A percentile compares a stretch with the other conserved stretches of the same genome.
Conservation (phyloP, 257 asterid genomes). For the Thymus quinquecostatus region DNA sequence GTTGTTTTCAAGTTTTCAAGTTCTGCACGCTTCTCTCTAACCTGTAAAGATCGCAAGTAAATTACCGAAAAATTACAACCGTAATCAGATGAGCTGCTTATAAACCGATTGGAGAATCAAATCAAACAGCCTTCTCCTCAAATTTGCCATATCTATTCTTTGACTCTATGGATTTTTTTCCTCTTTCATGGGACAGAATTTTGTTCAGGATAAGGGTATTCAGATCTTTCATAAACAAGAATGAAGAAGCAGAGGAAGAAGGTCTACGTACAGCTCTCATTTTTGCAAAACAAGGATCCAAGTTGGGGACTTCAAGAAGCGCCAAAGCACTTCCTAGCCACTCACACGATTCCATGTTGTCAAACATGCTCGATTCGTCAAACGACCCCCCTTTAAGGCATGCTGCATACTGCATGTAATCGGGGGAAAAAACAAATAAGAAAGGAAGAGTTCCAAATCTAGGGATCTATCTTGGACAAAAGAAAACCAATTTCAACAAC, state of each 20-base stretch:
- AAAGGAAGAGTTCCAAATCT: background rate
- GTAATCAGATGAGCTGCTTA: background rate
- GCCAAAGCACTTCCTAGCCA: conserved; percentile 80
- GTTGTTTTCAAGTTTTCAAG: conserved; percentile 71
- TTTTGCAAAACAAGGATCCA: conserved; percentile 70
- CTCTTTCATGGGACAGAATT: conserved; percentile 9
- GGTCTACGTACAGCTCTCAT: conserved; percentile 76
- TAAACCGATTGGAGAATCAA: conserved; percentile 22
- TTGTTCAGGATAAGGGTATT: conserved; percentile 18
- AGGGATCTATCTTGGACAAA: conserved; percentile 1
- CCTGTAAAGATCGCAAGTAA: conserved; percentile 45
- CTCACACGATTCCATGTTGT: conserved; percentile 92
- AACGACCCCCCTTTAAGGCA: conserved; percentile 80
- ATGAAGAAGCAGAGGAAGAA: conserved; percentile 28
- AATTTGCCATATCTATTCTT: background rate
- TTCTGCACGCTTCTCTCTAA: conserved; percentile 86
- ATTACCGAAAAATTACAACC: conserved; percentile 49
- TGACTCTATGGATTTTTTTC: background rate
- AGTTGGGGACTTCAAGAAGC: conserved; percentile 72
- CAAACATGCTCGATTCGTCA: conserved; percentile 90
- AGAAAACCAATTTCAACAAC: conserved; percentile 16
- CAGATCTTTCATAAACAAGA: conserved; percentile 6
- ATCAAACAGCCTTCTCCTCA: conserved; percentile 12
- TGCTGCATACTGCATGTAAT: conserved; percentile 65
- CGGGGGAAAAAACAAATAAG: conserved; percentile 14